A percentile compares a stretch with the other conserved stretches of the same genome.
Conservation (phyloP, 345 rosid species). For the Ricinus communis region DNA sequence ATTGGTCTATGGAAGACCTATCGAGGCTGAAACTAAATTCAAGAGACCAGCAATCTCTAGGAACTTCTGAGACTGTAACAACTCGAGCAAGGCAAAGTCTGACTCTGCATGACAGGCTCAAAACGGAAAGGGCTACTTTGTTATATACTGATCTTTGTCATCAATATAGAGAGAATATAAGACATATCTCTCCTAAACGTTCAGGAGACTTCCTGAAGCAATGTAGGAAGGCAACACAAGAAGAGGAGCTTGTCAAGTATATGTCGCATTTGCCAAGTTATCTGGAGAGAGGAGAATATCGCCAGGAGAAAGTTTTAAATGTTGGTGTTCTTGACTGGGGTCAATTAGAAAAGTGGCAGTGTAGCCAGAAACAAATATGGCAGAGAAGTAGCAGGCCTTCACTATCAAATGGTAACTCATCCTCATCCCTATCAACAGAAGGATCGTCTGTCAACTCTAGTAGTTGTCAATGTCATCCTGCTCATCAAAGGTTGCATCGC, state of each 20-base stretch:
- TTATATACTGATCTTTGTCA: conserved; percentile 48
- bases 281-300: conserved; percentile 59
- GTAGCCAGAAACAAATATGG: conserved; percentile 43
- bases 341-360: conserved; percentile 84
- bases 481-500: conserved; percentile 32
- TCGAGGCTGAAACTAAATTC: conserved; percentile 36
- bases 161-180: conserved; percentile 43
- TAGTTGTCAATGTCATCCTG: conserved; percentile 44
- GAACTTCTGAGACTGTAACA: conserved; percentile 25
- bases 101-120: conserved; percentile 40
- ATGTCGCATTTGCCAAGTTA: conserved; percentile 87
- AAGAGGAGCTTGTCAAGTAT: conserved; percentile 81
- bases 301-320: conserved; percentile 58
- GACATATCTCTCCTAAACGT: conserved; percentile 37
- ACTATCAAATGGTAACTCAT: conserved; percentile 44
- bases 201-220: conserved; percentile 32
- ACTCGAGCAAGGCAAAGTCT: conserved; percentile 28
- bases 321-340: conserved; percentile 96
- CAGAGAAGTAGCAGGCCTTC: conserved; percentile 44
- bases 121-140: conserved; percentile 40
- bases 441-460: conserved; percentile 54
- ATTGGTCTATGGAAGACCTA: conserved; percentile 43
- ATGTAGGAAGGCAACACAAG: conserved; percentile 26
- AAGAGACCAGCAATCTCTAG: conserved; percentile 32
- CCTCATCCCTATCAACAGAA: conserved; percentile 41